Conservation (phyloP, 106 monocot genomes). For the Dioscorea dumetorum region DNA sequence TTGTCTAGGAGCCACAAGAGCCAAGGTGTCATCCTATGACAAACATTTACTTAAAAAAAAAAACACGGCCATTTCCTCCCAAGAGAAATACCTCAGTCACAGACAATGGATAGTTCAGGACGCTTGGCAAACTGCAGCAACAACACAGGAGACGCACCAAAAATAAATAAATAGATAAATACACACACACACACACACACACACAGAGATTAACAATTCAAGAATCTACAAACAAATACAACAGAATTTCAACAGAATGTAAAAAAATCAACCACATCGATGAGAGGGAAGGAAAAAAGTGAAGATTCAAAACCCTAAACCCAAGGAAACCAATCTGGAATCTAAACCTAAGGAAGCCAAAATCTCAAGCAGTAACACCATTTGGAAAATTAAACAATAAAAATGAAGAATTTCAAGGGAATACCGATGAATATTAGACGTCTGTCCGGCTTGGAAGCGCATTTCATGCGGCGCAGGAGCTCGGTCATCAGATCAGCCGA, state of each 20-base stretch:
- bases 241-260: too few relatives aligned
- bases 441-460: conserved; percentile 90
- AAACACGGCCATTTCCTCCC: too few relatives aligned
- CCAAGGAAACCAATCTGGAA: background rate
- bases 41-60: too few relatives aligned
- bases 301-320: background rate
- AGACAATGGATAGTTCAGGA: too few relatives aligned
- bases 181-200: too few relatives aligned
- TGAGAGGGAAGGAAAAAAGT: too few relatives aligned
- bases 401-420: background rate
- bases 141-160: too few relatives aligned
- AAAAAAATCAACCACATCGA: background rate
- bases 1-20: background rate
- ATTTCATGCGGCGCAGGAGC: conserved; percentile 91
- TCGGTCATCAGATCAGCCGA: conserved; percentile 85
- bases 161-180: too few relatives aligned
- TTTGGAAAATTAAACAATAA: background rate
- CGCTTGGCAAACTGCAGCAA: too few relatives aligned
- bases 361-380: background rate
- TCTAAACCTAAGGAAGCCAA: background rate
- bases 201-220: too few relatives aligned
- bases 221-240: background rate
- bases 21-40: too few relatives aligned
- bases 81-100: too few relatives aligned
- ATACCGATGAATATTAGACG: conserved; percentile 92